Evolutionary conservation across 1,284 basidiomycete genomes (phyloP).

Genomic region (Boletus nobilissimus): DNA sequence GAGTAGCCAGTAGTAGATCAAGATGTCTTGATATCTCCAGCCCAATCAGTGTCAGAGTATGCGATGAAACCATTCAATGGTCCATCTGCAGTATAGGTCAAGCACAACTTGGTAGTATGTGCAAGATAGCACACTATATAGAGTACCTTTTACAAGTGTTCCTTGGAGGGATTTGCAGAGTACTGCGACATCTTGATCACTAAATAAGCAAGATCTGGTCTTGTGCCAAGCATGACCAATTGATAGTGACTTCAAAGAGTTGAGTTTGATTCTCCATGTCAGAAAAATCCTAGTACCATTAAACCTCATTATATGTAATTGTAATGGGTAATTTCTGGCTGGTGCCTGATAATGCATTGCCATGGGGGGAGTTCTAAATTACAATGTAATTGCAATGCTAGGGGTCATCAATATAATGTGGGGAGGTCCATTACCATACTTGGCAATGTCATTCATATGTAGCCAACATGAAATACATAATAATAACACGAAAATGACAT

Average conservation of each 20-base stretch:
- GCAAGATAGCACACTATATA: not conserved
- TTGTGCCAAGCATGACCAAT: not conserved
- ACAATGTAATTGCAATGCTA: not conserved
- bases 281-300: not conserved
- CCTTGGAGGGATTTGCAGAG: not conserved
- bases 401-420: not conserved
- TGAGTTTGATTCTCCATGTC: too few relatives aligned
- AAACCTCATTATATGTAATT: not conserved
- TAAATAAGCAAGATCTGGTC: not conserved
- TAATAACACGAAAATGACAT: too few relatives aligned
- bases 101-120: not conserved
- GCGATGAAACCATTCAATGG: not conserved
- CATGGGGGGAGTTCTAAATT: not conserved
- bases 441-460: too few relatives aligned
- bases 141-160: not conserved
- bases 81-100: not conserved
- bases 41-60: not conserved
- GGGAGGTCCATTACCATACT: too few relatives aligned
- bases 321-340: not conserved
- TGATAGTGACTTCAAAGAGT: not conserved
- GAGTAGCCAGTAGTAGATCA: not conserved
- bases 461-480: too few relatives aligned
- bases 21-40: not conserved
- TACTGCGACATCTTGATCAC: slow-evolving; percentile 1
- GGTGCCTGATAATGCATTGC: not conserved